phyloP scores from a whole-genome alignment of 2,329 filamentous ascomycete genomes.

The Botrytis byssoidea region DNA sequence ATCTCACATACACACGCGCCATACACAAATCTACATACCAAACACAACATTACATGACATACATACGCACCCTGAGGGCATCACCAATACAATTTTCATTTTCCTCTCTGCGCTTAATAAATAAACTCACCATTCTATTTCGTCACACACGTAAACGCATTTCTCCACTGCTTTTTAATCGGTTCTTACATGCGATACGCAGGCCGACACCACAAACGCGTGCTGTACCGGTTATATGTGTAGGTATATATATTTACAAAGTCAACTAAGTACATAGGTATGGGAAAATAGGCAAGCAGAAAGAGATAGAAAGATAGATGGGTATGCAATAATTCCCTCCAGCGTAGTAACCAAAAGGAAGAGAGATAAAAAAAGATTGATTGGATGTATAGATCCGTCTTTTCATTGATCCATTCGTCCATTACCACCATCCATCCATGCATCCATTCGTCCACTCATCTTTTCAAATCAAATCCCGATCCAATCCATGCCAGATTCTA shows the following conservation, averaged over 20 bases:
- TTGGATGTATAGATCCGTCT: background rate
- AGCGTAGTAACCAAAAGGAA: background rate
- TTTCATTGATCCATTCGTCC: background rate
- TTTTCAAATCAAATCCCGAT: background rate
- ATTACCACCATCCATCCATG: background rate
- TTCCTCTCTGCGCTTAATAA: accelerated
- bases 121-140: background rate
- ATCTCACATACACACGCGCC: background rate
- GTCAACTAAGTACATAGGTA: background rate
- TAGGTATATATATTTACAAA: background rate
- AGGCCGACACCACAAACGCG: background rate
- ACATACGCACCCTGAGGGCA: background rate
- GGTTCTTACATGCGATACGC: background rate
- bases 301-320: background rate
- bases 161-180: background rate
- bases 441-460: background rate
- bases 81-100: background rate
- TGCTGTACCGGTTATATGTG: background rate
- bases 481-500: background rate
- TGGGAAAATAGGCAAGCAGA: background rate
- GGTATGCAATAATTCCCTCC: background rate
- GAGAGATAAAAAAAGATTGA: background rate
- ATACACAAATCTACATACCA: background rate
- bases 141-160: background rate
- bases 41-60: too few species aligned